Base-by-base conservation (phyloP, 2,329 filamentous ascomycete species). In the Botrytis cinerea region DNA sequence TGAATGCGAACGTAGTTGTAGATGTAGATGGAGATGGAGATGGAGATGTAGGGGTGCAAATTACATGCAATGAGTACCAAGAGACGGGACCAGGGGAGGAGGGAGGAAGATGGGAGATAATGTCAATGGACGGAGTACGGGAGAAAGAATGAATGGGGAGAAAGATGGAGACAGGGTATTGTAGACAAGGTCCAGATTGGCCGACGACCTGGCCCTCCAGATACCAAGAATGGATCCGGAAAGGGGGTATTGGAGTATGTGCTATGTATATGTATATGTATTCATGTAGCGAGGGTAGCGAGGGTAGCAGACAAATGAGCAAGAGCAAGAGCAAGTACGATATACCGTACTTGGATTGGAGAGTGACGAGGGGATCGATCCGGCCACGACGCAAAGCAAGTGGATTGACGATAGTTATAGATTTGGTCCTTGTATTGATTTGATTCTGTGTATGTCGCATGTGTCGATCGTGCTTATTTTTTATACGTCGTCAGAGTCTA, bases 241-340 rank as follows among this genome's bases (percentile, higher is more conserved):
- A 54, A 46, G 14, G 64, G 64, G 46, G 48, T 28, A 54, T 43
- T 28, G 25, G 16, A 43, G 64, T 57, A 43, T 16, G 5, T 54
- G 43, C 2, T 8, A 54, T 18, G 48, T 28, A 28, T 28, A 28
- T 28, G 28, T 28, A 28, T 28, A 28, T 28, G 28, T 28, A 28
- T 28, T 1, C 35, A 51, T n/a, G 32, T 54, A 68, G 64, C 64
- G 64, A 68, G 64, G 46, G 32, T 54, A 68, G 64, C 64, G 64
- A 68, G 64, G 46, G 35, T 57, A 22, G 46, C 32, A 40, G 25
- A 38, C 45, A 20, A 35, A 16, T 45, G 28, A 35, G 63, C 16
- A n/a, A 14, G 25, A 1, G 8, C 8, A n/a, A 14, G 25, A 1
- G 8, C 8, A 7, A 38, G 1, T 28, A 28, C 28, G 28, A 28